Conservation (phyloP, 2,329 filamentous ascomycete species). For the Pseudogymnoascus sp. region DNA sequence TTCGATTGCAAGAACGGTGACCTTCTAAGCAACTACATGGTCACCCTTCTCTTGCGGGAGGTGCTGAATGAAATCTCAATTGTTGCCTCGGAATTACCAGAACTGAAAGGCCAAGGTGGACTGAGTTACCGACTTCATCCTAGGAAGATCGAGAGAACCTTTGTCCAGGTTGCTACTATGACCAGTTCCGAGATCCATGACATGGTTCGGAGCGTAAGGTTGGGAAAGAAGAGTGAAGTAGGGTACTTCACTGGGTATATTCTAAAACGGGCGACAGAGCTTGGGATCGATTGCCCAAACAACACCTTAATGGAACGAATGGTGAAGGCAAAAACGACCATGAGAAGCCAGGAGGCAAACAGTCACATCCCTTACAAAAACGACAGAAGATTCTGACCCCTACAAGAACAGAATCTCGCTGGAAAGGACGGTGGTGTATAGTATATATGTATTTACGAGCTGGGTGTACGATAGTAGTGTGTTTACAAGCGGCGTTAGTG, state of each 20-base stretch:
- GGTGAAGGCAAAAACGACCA: constrained; percentile 58
- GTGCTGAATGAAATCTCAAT: constrained; percentile 66
- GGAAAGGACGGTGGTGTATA: not conserved
- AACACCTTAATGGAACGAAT: constrained; percentile 67
- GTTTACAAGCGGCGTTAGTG: not conserved
- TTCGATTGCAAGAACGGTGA: constrained; percentile 68
- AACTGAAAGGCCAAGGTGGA: constrained; percentile 53
- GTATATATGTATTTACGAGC: constrained; percentile 9
- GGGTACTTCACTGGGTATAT: constrained; percentile 88
- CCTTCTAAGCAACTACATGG: constrained; percentile 57
- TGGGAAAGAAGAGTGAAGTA: constrained; percentile 62
- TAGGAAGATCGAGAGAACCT: constrained; percentile 52
- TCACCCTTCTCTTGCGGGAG: constrained; percentile 58
- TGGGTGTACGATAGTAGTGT: constrained; percentile 2
- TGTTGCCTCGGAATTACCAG: constrained; percentile 67
- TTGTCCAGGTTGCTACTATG: constrained; percentile 43
- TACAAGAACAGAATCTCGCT: not conserved
- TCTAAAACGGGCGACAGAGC: constrained; percentile 58
- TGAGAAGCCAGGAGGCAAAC: constrained; percentile 20
- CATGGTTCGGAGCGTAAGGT: constrained; percentile 59
- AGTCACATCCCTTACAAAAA: constrained; percentile 22
- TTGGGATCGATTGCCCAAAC: constrained; percentile 62
- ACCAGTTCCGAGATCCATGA: constrained; percentile 44
- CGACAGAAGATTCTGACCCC: not conserved
- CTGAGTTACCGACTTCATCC: constrained; percentile 47